Conservation (phyloP, 192 early-diverging fungal species). For the Coemansia sp. region DNA sequence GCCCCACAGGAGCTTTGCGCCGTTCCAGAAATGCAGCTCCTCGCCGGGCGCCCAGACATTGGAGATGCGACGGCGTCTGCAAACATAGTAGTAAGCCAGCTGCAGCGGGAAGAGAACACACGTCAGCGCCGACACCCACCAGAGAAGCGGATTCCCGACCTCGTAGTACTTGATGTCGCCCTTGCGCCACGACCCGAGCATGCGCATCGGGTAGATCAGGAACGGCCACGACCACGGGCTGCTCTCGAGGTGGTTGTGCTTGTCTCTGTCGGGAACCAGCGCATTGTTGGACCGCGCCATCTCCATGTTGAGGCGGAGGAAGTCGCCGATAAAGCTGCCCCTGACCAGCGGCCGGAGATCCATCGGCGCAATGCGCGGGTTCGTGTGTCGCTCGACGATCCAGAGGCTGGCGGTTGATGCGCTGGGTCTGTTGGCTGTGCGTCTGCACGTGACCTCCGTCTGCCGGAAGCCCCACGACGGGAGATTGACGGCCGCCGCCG, state of each 20-base stretch:
- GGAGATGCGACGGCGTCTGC: conserved; percentile 12
- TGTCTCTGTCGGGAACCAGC: conserved; percentile 40
- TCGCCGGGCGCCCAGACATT: conserved; percentile 12
- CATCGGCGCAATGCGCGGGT: conserved; percentile 20
- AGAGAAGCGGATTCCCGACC: conserved; percentile 81
- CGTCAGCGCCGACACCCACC: conserved; percentile 67
- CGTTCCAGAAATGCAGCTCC: conserved; percentile 57
- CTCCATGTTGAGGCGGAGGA: conserved; percentile 31
- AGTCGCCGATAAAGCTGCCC: conserved; percentile 24
- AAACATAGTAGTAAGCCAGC: conserved; percentile 12
- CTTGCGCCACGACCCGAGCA: conserved; percentile 80
- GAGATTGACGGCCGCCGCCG: conserved; percentile 64
- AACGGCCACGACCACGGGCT: conserved; percentile 83
- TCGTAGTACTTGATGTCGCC: conserved; percentile 81
- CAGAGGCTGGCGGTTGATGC: conserved; percentile 42
- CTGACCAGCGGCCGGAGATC: conserved; percentile 14
- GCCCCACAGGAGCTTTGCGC: conserved; percentile 75
- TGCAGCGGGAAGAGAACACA: conserved; percentile 23
- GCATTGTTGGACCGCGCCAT: conserved; percentile 49
- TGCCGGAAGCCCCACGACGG: conserved; percentile 87
- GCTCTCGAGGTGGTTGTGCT: conserved; percentile 56
- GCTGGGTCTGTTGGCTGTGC: conserved; percentile 45
- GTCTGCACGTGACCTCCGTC: conserved; percentile 91
- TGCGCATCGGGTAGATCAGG: conserved; percentile 74
- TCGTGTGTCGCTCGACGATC: conserved; percentile 46